A percentile compares a stretch with the other conserved stretches of the same genome.
Conservation (phyloP, 179 eudicot species). For the Beta macrorhiza region DNA sequence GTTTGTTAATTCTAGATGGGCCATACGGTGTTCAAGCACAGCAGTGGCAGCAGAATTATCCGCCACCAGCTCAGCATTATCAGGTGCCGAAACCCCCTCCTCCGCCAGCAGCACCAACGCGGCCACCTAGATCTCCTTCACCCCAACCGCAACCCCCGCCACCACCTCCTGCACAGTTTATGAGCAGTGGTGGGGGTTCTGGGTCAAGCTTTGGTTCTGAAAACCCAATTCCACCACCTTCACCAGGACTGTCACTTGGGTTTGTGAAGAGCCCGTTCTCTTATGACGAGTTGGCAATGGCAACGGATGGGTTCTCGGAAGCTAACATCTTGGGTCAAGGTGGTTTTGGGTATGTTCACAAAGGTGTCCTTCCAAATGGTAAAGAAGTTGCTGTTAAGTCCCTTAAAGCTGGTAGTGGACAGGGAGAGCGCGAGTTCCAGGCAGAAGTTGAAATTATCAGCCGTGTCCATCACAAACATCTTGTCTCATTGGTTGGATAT, state of each 20-base stretch:
- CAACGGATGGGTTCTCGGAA: conserved; percentile 78
- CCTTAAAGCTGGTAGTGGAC: conserved; percentile 88
- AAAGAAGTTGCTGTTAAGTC: conserved; percentile 93
- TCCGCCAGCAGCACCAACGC: conserved; percentile 47
- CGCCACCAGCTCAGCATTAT: conserved; percentile 36
- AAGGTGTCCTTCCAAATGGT: conserved; percentile 89
- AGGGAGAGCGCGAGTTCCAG: conserved; percentile 92
- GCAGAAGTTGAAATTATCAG: conserved; percentile 97
- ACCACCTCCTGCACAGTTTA: conserved; percentile 46
- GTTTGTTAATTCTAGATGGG: conserved; percentile 34
- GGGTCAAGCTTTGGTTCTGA: conserved; percentile 73
- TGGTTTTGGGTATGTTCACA: conserved; percentile 93
- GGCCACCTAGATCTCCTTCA: conserved; percentile 53
- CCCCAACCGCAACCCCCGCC: conserved; percentile 35
- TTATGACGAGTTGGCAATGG: conserved; percentile 84
- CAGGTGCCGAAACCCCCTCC: conserved; percentile 48
- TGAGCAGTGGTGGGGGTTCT: conserved; percentile 83
- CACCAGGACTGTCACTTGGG: conserved; percentile 70
- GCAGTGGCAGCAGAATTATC: conserved; percentile 42
- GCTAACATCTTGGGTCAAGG: conserved; percentile 95
- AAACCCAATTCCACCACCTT: conserved; percentile 54
- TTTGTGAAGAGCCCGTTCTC: conserved; percentile 73
- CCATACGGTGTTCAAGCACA: conserved; percentile 34
- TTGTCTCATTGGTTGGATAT: conserved; percentile 93
- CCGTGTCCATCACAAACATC: conserved; percentile 99